Evolutionary conservation across 2,329 filamentous ascomycete species (phyloP).

Genomic region (Botrytis medusae): DNA sequence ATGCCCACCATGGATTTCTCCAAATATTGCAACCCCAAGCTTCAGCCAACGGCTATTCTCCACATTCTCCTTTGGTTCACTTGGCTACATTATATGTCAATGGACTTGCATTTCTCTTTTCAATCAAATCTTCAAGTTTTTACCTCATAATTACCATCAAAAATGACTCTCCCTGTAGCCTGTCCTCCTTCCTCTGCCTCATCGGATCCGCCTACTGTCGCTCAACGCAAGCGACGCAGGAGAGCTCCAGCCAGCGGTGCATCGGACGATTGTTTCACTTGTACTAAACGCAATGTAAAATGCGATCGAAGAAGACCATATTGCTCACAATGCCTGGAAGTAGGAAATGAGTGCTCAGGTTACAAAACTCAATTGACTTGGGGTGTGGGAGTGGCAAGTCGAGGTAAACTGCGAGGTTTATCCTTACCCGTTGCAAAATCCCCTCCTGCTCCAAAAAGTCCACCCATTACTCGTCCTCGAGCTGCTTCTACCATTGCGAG

Average conservation of each 20-base stretch:
- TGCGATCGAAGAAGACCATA: slow-evolving; percentile 93
- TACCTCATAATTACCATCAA: slow-evolving; percentile 22
- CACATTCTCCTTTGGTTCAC: slow-evolving; percentile 24
- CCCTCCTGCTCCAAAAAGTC: slow-evolving; percentile 45
- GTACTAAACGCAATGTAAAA: slow-evolving; percentile 76
- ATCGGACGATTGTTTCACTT: slow-evolving; percentile 92
- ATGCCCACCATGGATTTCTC: slow-evolving; percentile 29
- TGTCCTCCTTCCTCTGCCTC: slow-evolving; percentile 36
- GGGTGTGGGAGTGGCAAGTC: slow-evolving; percentile 92
- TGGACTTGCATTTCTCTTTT: slow-evolving; percentile 22
- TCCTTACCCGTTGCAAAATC: slow-evolving; percentile 70
- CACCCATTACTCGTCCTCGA: slow-evolving; percentile 35
- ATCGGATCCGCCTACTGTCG: slow-evolving; percentile 36
- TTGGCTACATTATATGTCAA: slow-evolving; percentile 23
- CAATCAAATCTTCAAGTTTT: slow-evolving; percentile 11
- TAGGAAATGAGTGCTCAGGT: slow-evolving; percentile 88
- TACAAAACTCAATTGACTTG: slow-evolving; percentile 97
- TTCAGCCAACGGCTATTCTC: slow-evolving; percentile 22
- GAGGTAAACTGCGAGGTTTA: slow-evolving; percentile 88
- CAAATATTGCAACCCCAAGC: slow-evolving; percentile 24
- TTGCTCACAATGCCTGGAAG: slow-evolving; percentile 89
- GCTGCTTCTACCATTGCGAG: slow-evolving; percentile 34
- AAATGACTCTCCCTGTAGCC: slow-evolving; percentile 40
- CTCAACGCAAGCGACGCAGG: slow-evolving; percentile 68
- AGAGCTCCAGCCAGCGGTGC: slow-evolving; percentile 86